A percentile compares a stretch with the other conserved stretches of the same genome.
Conservation (phyloP, 441 rosid genomes). For the Omphalea diandra region DNA sequence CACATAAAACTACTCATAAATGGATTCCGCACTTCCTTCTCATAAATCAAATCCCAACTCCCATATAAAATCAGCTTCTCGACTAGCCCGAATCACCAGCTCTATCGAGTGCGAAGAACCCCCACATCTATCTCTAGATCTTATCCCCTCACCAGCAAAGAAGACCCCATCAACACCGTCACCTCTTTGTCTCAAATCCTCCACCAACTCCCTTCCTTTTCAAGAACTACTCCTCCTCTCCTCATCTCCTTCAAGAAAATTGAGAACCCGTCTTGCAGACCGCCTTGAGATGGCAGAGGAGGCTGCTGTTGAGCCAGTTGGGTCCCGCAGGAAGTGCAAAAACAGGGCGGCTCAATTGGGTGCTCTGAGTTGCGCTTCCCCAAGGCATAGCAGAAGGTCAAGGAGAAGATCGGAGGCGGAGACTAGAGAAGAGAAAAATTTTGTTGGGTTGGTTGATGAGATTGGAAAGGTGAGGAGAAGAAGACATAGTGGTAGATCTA, state of each 20-base stretch:
- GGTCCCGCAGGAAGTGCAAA: constrained; percentile 51
- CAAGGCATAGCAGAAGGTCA: constrained; percentile 55
- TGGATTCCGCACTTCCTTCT: constrained; percentile 55
- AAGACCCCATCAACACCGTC: constrained; percentile 33
- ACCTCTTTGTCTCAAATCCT: constrained; percentile 33
- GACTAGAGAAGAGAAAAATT: constrained; percentile 65
- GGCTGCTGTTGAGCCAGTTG: constrained; percentile 40
- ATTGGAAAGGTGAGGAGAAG: constrained; percentile 46
- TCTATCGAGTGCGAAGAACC: constrained; percentile 35
- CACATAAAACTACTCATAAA: constrained; percentile 18
- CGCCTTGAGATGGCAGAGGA: constrained; percentile 60
- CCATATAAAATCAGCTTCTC: constrained; percentile 52
- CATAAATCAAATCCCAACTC: constrained; percentile 47
- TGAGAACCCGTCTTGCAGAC: constrained; percentile 61
- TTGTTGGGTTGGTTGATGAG: constrained; percentile 44
- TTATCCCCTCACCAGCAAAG: constrained; percentile 43
- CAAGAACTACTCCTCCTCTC: constrained; percentile 75
- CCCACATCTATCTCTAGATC: constrained; percentile 47
- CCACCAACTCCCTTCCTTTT: constrained; percentile 44
- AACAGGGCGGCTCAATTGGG: constrained; percentile 52
- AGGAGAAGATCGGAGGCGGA: constrained; percentile 63
- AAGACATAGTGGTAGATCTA: constrained; percentile 46
- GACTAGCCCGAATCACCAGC: constrained; percentile 42
- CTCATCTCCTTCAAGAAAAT: constrained; percentile 65
- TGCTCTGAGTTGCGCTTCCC: constrained; percentile 49